These are phyloP conservation scores for Cordyceps javanica DNA, from an alignment of 2,329 filamentous ascomycete species.

Conservation along the genomic window DNA sequence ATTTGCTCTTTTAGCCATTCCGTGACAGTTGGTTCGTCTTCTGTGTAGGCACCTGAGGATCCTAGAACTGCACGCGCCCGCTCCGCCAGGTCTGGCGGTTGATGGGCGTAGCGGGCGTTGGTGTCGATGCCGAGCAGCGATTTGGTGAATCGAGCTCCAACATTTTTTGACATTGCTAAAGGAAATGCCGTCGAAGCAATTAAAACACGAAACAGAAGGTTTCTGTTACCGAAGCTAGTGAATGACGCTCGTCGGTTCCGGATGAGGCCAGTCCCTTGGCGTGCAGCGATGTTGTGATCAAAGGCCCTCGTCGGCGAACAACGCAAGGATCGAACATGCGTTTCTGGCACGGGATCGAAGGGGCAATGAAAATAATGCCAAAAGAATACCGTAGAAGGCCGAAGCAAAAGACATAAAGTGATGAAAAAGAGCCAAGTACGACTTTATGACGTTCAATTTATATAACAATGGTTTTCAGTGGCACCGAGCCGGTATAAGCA, in stretches of 20 bases:
- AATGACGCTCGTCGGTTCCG: neutral
- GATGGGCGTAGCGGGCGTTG: conserved; percentile 21
- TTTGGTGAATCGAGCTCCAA: conserved; percentile 15
- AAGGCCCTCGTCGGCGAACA: neutral
- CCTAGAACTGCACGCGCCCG: conserved; percentile 21
- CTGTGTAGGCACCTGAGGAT: conserved; percentile 38
- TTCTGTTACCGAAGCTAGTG: neutral
- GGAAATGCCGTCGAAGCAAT: neutral
- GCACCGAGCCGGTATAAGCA: conserved; percentile 7
- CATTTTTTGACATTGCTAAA: neutral
- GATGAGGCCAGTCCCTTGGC: neutral
- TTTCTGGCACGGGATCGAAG: neutral
- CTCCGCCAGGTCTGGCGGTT: conserved; percentile 22
- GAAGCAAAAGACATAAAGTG: neutral
- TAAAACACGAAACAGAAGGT: neutral
- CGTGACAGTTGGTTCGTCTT: conserved; percentile 58
- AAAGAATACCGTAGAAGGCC: neutral
- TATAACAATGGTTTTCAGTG: neutral
- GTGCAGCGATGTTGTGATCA: conserved; percentile 1
- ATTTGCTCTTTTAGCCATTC: conserved; percentile 55
- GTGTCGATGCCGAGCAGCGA: conserved; percentile 27
- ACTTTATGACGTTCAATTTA: neutral
- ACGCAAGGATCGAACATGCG: neutral
- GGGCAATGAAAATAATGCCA: neutral
- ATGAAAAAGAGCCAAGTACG: neutral